Base-by-base conservation (phyloP, 768 basidiomycete species). In the Amyloporia xantha region DNA sequence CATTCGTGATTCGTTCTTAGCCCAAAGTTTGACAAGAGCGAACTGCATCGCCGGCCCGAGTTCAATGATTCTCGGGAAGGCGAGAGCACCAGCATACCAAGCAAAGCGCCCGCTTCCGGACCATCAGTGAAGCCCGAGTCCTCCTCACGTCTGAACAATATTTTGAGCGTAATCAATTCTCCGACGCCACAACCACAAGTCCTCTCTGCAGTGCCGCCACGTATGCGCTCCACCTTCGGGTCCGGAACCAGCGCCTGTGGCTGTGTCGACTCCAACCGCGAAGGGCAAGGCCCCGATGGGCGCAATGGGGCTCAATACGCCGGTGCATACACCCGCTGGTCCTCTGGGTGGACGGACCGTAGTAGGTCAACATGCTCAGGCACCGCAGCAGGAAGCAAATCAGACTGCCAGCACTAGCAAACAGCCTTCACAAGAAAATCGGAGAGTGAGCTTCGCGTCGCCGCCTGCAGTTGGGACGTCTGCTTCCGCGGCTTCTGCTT, bases 1-100 rank as follows among this genome's bases (percentile, higher is more conserved):
- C 48, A 53, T 41, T 44, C 49, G n/a, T n/a, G n/a, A n/a, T n/a
- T n/a, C n/a, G n/a, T n/a, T n/a, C 3, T 10, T 39, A 87, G 84
- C 71, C 73, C 10, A n/a, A 90, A 84, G 62, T 78, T 91, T 50
- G 79, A 90, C 57, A 72, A 75, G 52, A 70, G 62, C n/a, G 74
- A 79, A 17, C 68, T 91, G 1, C 76, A 91, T 59, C 79, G 86
- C 35, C 73, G 82, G 12, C 82, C 84, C 5, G 85, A 88, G 53
- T 84, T 81, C 50, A 74, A 77, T 38, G 78, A 78, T n/a, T 57
- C 41, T 12, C 52, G 24, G 6, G 33, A 44, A 12, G 36, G 38
- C 21, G n/a, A 43, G 5, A 48, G 50, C 15, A 41, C 59, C 11
- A 56, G 51, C 12, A 44, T 36, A 2, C 13, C 19, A 5, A 21